phyloP scores from a whole-genome alignment of 2,329 filamentous ascomycete species.

The Dothideomycetidae sp. region DNA sequence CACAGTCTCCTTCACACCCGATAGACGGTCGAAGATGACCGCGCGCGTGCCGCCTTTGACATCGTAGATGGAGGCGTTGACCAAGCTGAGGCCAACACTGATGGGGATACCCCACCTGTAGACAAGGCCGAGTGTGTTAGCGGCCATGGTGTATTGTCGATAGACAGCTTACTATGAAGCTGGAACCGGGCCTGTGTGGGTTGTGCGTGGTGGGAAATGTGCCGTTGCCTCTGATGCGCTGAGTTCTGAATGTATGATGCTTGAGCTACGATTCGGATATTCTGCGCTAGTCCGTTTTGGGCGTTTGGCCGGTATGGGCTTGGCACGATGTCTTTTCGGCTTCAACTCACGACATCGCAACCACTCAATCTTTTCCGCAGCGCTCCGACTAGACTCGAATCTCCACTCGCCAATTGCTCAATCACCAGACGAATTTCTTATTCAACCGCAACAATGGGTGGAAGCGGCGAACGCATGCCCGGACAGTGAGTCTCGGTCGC shows the following conservation, averaged over 20 bases:
- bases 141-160: slow-evolving; percentile 17
- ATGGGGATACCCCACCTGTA: slow-evolving; percentile 61
- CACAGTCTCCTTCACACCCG: slow-evolving; percentile 84
- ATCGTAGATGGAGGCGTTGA: slow-evolving; percentile 82
- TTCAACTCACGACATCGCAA: slow-evolving; percentile 8
- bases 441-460: slow-evolving; percentile 23
- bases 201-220: too few species aligned
- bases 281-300: slow-evolving; percentile 4
- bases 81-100: slow-evolving; percentile 51
- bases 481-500: slow-evolving; percentile 24
- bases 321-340: slow-evolving; percentile 9
- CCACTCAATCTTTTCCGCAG: slow-evolving; percentile 3
- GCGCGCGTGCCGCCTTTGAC: slow-evolving; percentile 88
- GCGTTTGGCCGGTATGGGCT: slow-evolving; percentile 1
- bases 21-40: slow-evolving; percentile 91
- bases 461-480: slow-evolving; percentile 28
- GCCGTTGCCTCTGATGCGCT: too few species aligned
- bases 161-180: too few species aligned
- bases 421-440: too few species aligned
- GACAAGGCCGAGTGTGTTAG: slow-evolving; percentile 43
- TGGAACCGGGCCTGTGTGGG: too few species aligned
- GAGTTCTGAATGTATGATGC: slow-evolving; percentile 14
- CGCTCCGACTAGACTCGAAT: slow-evolving; percentile 2
- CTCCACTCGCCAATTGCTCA: slow-evolving; percentile 5
- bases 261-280: slow-evolving; percentile 1